Evolutionary conservation across 176 grass and related monocot genomes (phyloP).

Genomic region (Carex kokanica): DNA sequence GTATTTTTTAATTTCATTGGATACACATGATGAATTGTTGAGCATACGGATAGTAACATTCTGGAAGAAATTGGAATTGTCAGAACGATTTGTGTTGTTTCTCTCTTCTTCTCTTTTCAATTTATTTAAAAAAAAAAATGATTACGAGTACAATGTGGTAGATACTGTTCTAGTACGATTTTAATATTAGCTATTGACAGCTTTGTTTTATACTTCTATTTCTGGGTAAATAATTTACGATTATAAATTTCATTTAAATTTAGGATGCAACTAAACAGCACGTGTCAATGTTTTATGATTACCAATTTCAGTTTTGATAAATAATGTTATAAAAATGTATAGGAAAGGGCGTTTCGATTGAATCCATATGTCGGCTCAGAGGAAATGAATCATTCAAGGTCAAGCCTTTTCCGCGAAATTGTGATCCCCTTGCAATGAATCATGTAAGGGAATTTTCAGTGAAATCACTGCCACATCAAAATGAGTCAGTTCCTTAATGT

Average conservation of each 20-base stretch:
- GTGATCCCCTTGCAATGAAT: constrained; percentile 3
- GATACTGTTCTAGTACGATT: background rate
- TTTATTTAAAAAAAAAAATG: too few relatives aligned
- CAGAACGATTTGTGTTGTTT: background rate
- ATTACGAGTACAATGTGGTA: background rate
- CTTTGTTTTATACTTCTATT: background rate
- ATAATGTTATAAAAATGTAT: background rate
- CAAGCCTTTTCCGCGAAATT: constrained; percentile 11
- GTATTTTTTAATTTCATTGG: too few relatives aligned
- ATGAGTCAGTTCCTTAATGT: constrained; percentile 10
- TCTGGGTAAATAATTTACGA: background rate
- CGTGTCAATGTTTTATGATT: background rate
- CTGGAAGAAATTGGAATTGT: background rate
- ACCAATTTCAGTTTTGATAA: background rate
- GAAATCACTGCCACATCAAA: background rate
- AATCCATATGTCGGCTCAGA: constrained; percentile 19
- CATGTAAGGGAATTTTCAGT: background rate
- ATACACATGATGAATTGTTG: background rate
- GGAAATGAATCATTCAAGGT: constrained; percentile 16
- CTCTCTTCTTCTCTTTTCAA: too few relatives aligned
- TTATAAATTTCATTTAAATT: background rate
- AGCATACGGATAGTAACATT: background rate
- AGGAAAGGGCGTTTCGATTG: background rate
- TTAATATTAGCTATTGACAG: background rate
- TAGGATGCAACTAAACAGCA: background rate